Evolutionary conservation across 257 asterid genomes (phyloP), one percentile per base, ranked within the genome.

Genomic region (Solanum bukasovii): DNA sequence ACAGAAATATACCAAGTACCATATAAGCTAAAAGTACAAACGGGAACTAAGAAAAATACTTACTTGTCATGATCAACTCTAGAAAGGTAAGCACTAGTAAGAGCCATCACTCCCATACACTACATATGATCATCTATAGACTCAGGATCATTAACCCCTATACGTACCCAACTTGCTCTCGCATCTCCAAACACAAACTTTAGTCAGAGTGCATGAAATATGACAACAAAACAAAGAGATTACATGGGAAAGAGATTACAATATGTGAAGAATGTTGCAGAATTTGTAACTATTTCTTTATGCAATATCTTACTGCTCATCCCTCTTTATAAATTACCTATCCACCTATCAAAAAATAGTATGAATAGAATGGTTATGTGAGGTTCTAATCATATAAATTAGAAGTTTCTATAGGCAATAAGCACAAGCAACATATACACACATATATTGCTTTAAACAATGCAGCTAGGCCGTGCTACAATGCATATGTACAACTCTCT

Each of bases 41-140:
- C 72, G 31, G 82, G 25, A 42, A 42, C 25, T 25, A 25, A n/a
- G 5, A 72, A 73, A 87, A 87, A 18, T 29, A 61, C 93, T 59
- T 88, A 96, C 99, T 93, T 96, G 73, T 96, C 99, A 71, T 98
- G 96, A 91, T 94, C 92, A 63, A 96, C 92, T 6, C 98, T 96
- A 89, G 99, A 95, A 89, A 92, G 85, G 90, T 96, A 96, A 73
- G 98, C 87, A 90, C 96, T 91, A 88, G 94, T 92, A 79, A 96
- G 94, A 81, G 99, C 96, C 99, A 96, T 96, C 49, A 95, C 86
- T 85, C 99, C 99, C 99, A 96, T 35, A 35, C 37, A 35, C 37
- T 96, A 92, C 98, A 96, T 96, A 91, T 96, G 99, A 92, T 96
- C 99, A 46, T 96, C 95, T 87, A 96, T 94, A 9, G 99, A 96